Evolutionary conservation across 1,284 basidiomycete species (phyloP).

Genomic region (Rhodotorula sp.): DNA sequence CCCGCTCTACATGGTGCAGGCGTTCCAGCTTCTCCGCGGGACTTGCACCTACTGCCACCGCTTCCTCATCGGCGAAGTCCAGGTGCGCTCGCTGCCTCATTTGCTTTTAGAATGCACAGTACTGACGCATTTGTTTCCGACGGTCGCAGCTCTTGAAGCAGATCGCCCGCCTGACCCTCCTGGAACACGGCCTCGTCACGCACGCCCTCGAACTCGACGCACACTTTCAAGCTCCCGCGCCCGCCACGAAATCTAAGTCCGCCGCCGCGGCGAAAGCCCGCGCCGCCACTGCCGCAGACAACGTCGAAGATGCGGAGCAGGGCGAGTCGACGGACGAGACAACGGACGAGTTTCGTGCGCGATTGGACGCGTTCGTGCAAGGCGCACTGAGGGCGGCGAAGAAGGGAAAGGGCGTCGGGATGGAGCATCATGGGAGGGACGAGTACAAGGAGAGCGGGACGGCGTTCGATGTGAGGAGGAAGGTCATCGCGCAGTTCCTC

Average conservation of each 20-base stretch:
- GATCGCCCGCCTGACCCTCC: conserved; percentile 78
- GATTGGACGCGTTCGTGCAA: conserved; percentile 71
- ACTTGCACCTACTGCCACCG: conserved; percentile 95
- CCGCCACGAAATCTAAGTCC: conserved; percentile 26
- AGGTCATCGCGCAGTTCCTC: conserved; percentile 77
- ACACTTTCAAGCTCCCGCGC: conserved; percentile 47
- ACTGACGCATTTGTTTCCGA: background rate
- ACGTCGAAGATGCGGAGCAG: conserved; percentile 48
- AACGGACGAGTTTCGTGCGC: conserved; percentile 63
- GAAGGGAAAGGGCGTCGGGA: conserved; percentile 33
- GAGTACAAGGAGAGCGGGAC: conserved; percentile 77
- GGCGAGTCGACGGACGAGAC: conserved; percentile 52
- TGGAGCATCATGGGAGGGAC: conserved; percentile 62
- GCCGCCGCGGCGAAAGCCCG: conserved; percentile 43
- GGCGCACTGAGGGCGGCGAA: conserved; percentile 60
- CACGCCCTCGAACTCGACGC: conserved; percentile 75
- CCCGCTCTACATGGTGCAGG: conserved; percentile 91
- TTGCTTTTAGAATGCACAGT: too few relatives aligned
- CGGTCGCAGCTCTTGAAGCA: conserved; percentile 68
- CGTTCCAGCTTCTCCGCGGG: conserved; percentile 81
- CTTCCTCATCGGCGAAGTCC: conserved; percentile 76
- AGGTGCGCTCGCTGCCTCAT: conserved; percentile 53
- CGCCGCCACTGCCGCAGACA: conserved; percentile 47
- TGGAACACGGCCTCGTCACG: conserved; percentile 84
- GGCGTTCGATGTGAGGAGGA: conserved; percentile 83